Evolutionary conservation across 2,329 filamentous ascomycete species (phyloP), one percentile per base, ranked within the genome.

Genomic region (Colletotrichum limetticola): DNA sequence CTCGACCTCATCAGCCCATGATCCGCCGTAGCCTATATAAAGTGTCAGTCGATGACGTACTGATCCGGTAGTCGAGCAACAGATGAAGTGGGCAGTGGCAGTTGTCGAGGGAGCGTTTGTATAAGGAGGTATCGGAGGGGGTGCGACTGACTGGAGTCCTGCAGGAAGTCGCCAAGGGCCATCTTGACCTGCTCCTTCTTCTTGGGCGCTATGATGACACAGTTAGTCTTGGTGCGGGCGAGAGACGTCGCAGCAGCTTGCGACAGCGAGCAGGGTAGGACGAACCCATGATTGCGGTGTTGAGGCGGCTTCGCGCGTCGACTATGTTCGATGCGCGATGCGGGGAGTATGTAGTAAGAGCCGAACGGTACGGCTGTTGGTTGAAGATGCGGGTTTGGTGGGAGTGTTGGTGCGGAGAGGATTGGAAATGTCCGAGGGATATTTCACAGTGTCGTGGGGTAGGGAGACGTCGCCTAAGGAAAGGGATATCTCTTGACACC

Each of bases 1-100:
- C 85, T 99, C 97, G 87, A 99, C 98, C 83, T 99, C 97, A 86
- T 99, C 97, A 80, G 97, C 97, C 97, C 97, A 99, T 78, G 97
- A 98, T 82, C 96, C 95, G 78, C 86, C 88, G 76, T 86, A 87
- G 76, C 85, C 86, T 87, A 66, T 87, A 68, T 60, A 35, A 37
- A 73, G 46, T 76, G 79, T 82, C 76, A 81, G 78, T 70, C 62
- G 37, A 61, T 73, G n/a, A 30, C 37, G 5, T 49, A 28, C 55
- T 28, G 30, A 46, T 9, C 12, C n/a, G 30, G 30, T 26, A 14
- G 9, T 37, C 5, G 37, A 74, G 71, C 74, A 59, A 72, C 49
- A 78, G 80, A 75, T 82, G 80, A 79, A 64, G 73, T 70, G 71
- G 74, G 74, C 72, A 73, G 75, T 76, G 74, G 8, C 42, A 28